phyloP scores from a whole-genome alignment of 768 basidiomycete species.

The Dictyophora rubrovolvata region DNA sequence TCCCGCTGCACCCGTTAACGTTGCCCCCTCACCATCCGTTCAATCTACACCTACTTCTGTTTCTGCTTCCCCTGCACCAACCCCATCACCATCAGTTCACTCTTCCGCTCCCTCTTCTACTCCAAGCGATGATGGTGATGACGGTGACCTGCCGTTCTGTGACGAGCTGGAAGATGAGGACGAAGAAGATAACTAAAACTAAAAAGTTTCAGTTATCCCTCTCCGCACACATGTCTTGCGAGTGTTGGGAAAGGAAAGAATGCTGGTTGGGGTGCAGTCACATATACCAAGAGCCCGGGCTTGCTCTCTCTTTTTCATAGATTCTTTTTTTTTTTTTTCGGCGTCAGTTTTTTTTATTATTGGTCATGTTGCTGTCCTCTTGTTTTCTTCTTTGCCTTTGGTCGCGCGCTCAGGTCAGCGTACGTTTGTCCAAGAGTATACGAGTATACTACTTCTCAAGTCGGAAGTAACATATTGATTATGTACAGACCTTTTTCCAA shows the following conservation, averaged over 20 bases:
- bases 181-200: neutral
- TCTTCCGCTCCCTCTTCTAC: constrained; percentile 15
- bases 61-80: constrained; percentile 8
- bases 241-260: neutral
- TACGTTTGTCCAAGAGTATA: neutral
- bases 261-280: no score
- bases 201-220: neutral
- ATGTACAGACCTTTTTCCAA: neutral
- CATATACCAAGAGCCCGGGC: no score
- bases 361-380: neutral
- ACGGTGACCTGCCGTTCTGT: constrained; percentile 40
- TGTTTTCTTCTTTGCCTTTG: no score
- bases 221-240: neutral
- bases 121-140: constrained; percentile 21
- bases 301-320: neutral
- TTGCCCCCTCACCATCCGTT: constrained; percentile 21
- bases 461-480: neutral
- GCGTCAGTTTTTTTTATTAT: neutral
- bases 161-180: constrained; percentile 29
- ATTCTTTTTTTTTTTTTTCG: neutral
- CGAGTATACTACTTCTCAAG: neutral
- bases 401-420: neutral
- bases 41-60: constrained; percentile 11
- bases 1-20: constrained; percentile 8
- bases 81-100: constrained; percentile 21